Evolutionary conservation across 148 eudicot species (phyloP).

Genomic region (Cornus controversa): DNA sequence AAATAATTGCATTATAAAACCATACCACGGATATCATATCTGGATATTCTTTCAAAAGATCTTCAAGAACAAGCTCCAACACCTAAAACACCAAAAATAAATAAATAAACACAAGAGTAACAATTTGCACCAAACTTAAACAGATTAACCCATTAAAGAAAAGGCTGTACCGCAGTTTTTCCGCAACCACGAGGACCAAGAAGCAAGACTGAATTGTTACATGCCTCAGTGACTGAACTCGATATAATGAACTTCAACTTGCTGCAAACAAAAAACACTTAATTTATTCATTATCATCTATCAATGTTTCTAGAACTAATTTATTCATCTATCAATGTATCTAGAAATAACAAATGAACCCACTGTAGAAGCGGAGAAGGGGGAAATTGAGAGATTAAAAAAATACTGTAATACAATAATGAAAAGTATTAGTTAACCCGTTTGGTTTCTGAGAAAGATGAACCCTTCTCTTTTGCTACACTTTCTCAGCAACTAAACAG

Average conservation of each 20-base stretch:
- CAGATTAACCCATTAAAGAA: neutral
- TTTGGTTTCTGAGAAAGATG: too few species aligned
- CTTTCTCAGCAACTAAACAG: slow-evolving; percentile 3
- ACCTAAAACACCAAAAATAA: slow-evolving; percentile 36
- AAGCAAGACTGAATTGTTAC: slow-evolving; percentile 85
- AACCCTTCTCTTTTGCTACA: neutral
- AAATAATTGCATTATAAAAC: neutral
- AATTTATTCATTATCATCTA: too few species aligned
- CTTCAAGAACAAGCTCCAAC: slow-evolving; percentile 80
- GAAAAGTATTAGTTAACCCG: neutral
- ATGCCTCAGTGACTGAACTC: slow-evolving; percentile 75
- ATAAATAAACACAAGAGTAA: neutral
- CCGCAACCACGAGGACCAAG: slow-evolving; percentile 97
- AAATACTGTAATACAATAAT: neutral
- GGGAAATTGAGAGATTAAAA: too few species aligned
- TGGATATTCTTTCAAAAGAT: slow-evolving; percentile 62
- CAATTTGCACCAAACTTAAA: neutral
- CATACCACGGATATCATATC: slow-evolving; percentile 79
- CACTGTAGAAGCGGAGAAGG: neutral
- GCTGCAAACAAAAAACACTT: slow-evolving; percentile 32
- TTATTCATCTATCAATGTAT: too few species aligned
- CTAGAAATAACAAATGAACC: neutral
- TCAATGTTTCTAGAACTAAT: too few species aligned
- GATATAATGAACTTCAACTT: slow-evolving; percentile 82
- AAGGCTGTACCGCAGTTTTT: slow-evolving; percentile 54